These are phyloP conservation scores for Decorospora gaudefroyi DNA, from an alignment of 2,329 filamentous ascomycete species.

Conservation along the genomic window DNA sequence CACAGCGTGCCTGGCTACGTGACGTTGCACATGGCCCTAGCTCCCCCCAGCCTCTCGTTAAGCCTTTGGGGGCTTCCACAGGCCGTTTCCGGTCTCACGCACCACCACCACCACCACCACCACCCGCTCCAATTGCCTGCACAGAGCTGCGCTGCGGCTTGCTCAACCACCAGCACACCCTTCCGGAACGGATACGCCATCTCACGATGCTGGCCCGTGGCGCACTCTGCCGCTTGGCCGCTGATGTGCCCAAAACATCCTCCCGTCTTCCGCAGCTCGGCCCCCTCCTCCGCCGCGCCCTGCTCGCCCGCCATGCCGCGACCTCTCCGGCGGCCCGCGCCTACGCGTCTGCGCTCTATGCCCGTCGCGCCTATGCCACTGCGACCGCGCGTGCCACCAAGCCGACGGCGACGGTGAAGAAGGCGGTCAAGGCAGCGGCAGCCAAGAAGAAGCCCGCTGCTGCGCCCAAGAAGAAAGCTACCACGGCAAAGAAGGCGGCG, in stretches of 20 bases:
- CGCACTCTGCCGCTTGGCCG: slow-evolving; percentile 44
- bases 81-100: slow-evolving; percentile 1
- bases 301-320: slow-evolving; percentile 33
- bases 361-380: slow-evolving; percentile 45
- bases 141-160: slow-evolving; percentile 21
- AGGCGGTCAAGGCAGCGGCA: slow-evolving; percentile 30
- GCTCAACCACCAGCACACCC: slow-evolving; percentile 15
- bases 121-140: slow-evolving; percentile 24
- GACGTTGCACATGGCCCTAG: slow-evolving; percentile 12
- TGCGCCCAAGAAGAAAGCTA: slow-evolving; percentile 36
- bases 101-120: slow-evolving; percentile 7
- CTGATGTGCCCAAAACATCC: slow-evolving; percentile 41
- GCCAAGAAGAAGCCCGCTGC: slow-evolving; percentile 24
- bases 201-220: slow-evolving; percentile 44
- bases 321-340: slow-evolving; percentile 34
- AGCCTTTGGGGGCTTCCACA: no score
- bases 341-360: slow-evolving; percentile 25
- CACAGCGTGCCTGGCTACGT: slow-evolving; percentile 18
- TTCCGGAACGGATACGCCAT: background rate
- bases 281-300: slow-evolving; percentile 32
- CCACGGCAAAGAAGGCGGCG: slow-evolving; percentile 30
- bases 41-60: slow-evolving; percentile 15
- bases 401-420: slow-evolving; percentile 42
- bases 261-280: slow-evolving; percentile 45
- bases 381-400: slow-evolving; percentile 36